Evolutionary conservation across 345 rosid genomes (phyloP).

Genomic region (Salix dunnii): DNA sequence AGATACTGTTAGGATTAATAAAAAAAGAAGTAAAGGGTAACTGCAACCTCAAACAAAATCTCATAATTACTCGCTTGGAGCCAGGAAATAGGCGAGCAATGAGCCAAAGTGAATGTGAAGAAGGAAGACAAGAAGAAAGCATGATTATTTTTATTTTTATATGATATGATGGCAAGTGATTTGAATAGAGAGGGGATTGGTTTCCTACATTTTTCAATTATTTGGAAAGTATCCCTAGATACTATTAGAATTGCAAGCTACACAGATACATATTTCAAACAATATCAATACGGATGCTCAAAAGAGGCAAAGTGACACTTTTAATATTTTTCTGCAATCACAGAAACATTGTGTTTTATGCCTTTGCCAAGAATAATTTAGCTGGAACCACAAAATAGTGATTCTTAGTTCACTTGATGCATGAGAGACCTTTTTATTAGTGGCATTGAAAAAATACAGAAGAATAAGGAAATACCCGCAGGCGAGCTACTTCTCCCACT

Average conservation of each 20-base stretch:
- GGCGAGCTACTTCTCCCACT: slow-evolving; percentile 87
- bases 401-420: not conserved
- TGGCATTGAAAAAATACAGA: not conserved
- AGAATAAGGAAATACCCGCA: slow-evolving; percentile 51
- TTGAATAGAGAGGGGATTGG: no score
- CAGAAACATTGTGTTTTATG: not conserved
- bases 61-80: not conserved
- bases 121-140: no score
- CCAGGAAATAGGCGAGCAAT: no score
- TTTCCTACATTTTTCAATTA: no score
- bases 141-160: no score
- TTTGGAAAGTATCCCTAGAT: not conserved
- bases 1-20: not conserved
- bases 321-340: not conserved
- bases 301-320: not conserved
- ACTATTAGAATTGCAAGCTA: not conserved
- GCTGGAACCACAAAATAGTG: not conserved
- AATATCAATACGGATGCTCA: no score
- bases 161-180: no score
- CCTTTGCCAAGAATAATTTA: not conserved
- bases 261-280: not conserved
- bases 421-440: not conserved
- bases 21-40: no score
- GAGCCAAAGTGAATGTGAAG: no score
- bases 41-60: not conserved